A percentile compares a stretch with the other conserved stretches of the same genome.
Evolutionary conservation across 768 basidiomycete genomes (phyloP).

Genomic region (Pholiota molesta): DNA sequence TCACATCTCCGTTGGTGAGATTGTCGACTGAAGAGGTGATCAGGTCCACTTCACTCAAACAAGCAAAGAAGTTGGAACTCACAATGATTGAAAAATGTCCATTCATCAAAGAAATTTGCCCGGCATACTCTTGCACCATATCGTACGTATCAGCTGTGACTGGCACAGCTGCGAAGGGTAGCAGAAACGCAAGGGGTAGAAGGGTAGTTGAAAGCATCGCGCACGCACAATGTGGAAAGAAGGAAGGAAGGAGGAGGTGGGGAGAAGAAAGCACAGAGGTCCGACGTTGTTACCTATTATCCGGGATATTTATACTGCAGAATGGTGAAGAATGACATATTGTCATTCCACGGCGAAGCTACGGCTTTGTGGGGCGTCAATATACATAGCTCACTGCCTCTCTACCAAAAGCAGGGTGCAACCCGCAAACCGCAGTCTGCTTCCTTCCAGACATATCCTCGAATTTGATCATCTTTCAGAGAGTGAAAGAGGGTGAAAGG

Average conservation of each 20-base stretch:
- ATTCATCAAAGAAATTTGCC: conserved; percentile 66
- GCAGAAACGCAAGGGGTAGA: conserved; percentile 6
- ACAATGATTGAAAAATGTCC: conserved; percentile 68
- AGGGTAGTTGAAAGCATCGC: conserved; percentile 39
- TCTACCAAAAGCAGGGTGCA: not conserved
- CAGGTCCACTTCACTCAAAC: not conserved
- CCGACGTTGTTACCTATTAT: not conserved
- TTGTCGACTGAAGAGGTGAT: conserved; percentile 55
- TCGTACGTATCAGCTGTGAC: conserved; percentile 40
- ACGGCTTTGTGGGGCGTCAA: not conserved
- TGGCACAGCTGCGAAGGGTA: conserved; percentile 7
- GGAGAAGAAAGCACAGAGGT: not conserved
- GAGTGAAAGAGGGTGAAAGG: not conserved
- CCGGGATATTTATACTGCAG: not conserved
- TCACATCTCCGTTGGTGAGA: conserved; percentile 66
- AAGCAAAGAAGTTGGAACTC: conserved; percentile 21
- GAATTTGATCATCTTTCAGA: not conserved
- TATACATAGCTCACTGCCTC: no score
- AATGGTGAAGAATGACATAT: not conserved
- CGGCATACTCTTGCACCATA: conserved; percentile 58
- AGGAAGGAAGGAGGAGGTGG: conserved; percentile 4
- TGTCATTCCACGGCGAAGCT: not conserved
- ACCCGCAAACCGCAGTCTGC: not conserved
- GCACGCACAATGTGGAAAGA: not conserved
- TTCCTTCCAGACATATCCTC: no score